Base-by-base conservation (phyloP, 495 filamentous ascomycete species). In the Talaromyces wortmannii region DNA sequence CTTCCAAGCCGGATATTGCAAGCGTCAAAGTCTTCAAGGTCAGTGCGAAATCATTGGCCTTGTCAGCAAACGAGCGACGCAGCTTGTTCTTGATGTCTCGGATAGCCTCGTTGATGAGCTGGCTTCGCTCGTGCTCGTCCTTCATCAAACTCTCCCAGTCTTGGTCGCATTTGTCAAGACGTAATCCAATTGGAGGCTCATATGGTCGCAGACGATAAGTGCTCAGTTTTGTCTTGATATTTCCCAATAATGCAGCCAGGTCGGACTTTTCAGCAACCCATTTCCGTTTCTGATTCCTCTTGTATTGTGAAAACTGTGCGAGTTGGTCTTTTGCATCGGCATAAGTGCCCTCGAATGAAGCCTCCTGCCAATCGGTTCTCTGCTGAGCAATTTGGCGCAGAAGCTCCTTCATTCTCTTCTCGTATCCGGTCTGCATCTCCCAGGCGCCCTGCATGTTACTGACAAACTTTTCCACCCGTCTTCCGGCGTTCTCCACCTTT, bases 181-280 rank as follows among this genome's bases (percentile, higher is more conserved):
- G 85, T 33, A 97, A 70, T 56, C 94, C 86, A 50, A 78, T 70
- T 8, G 95, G 95, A 44, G 94, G 94, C 29, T 95, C 87, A 60
- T 97, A 98, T 4, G 92, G 82, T 62, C 90, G 83, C 40, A 98
- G 75, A 42, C 91, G 83, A 67, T 98, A 98, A 23, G 94, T 98
- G 58, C 88, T 88, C 60, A 98, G 78, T 73, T 98, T 98, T 0
- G 94, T 97, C 74, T 96, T 97, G 76, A 98, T 97, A 62, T 98
- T 98, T n/a, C 94, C 95, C 48, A 98, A 69, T 56, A 98, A 72
- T 8, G 91, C 90, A 23, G 91, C 89, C 7, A 98, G 80, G 62
- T 97, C 95, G 45, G 90, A 92, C 74, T 97, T 97, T 70, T 98
- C 94, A 4, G 90, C 92, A 2, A 97, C 94, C 95, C 94, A 97